Evolutionary conservation across 2,329 filamentous ascomycete genomes (phyloP).

Genomic region (Ustilaginoidea virens): DNA sequence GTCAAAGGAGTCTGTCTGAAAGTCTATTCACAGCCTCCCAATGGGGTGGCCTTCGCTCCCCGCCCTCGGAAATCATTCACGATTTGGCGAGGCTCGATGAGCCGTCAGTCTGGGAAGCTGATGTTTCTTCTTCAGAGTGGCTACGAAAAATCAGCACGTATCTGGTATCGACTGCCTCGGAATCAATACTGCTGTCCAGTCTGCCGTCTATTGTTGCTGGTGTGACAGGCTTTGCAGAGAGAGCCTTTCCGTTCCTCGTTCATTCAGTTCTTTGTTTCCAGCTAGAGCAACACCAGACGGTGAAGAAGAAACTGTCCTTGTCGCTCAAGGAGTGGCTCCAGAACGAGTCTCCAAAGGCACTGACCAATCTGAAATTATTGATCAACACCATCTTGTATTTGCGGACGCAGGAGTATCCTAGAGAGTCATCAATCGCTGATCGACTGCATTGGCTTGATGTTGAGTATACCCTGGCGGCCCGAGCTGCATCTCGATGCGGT

Average conservation of each 20-base stretch:
- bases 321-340: slow-evolving; percentile 50
- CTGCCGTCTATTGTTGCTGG: slow-evolving; percentile 49
- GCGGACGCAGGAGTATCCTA: slow-evolving; percentile 60
- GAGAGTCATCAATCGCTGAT: slow-evolving; percentile 65
- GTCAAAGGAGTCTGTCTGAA: slow-evolving; percentile 34
- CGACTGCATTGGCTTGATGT: slow-evolving; percentile 75
- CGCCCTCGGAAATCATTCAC: slow-evolving; percentile 32
- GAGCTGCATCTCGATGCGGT: slow-evolving; percentile 59
- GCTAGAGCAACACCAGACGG: slow-evolving; percentile 40
- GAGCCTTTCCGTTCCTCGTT: slow-evolving; percentile 67
- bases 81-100: slow-evolving; percentile 5
- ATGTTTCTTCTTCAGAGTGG: slow-evolving; percentile 38
- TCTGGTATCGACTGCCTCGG: slow-evolving; percentile 41
- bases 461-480: slow-evolving; percentile 54
- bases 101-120: slow-evolving; percentile 15
- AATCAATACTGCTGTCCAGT: slow-evolving; percentile 54
- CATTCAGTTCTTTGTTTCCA: slow-evolving; percentile 66
- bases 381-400: slow-evolving; percentile 76
- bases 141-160: slow-evolving; percentile 43
- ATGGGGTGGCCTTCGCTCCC: slow-evolving; percentile 39
- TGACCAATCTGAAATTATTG: slow-evolving; percentile 54
- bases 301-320: slow-evolving; percentile 49
- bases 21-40: slow-evolving; percentile 37
- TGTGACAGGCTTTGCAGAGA: slow-evolving; percentile 54
- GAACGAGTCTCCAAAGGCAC: slow-evolving; percentile 19